Evolutionary conservation across 108 stramenopile genomes (phyloP).

Genomic region (Cyclotella baltica): DNA sequence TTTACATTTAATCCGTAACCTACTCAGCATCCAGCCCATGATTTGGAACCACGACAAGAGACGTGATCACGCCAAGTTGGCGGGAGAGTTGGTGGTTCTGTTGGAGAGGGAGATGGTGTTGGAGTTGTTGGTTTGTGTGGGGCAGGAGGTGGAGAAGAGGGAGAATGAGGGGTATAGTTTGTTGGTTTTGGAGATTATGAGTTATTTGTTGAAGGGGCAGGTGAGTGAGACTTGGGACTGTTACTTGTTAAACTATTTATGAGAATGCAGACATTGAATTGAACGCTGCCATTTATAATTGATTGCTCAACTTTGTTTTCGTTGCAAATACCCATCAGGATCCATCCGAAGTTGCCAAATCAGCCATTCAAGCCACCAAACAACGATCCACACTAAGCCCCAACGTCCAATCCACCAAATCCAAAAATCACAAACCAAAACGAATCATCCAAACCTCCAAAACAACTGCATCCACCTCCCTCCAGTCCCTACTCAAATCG

Average conservation of each 20-base stretch:
- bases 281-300: not conserved
- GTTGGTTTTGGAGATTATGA: slow-evolving; percentile 87
- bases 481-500: slow-evolving; percentile 58
- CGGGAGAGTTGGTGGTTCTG: slow-evolving; percentile 73
- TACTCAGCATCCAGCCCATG: slow-evolving; percentile 58
- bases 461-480: slow-evolving; percentile 19
- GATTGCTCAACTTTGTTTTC: not conserved
- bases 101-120: slow-evolving; percentile 85
- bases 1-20: slow-evolving; percentile 84
- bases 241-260: not conserved
- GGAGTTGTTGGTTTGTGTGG: slow-evolving; percentile 77
- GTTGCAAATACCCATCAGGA: too few relatives aligned
- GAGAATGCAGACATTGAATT: not conserved
- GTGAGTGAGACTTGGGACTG: slow-evolving; percentile 19
- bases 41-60: slow-evolving; percentile 55
- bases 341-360: slow-evolving; percentile 50
- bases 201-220: slow-evolving; percentile 71
- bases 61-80: slow-evolving; percentile 52
- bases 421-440: slow-evolving; percentile 6
- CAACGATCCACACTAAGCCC: slow-evolving; percentile 16
- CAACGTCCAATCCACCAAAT: slow-evolving; percentile 13
- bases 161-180: slow-evolving; percentile 89
- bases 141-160: slow-evolving; percentile 79
- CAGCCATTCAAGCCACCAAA: slow-evolving; percentile 15
- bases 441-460: slow-evolving; percentile 25